A percentile compares a stretch with the other conserved stretches of the same genome.
Conservation (phyloP, 768 basidiomycete genomes). For the Calocybe indica region DNA sequence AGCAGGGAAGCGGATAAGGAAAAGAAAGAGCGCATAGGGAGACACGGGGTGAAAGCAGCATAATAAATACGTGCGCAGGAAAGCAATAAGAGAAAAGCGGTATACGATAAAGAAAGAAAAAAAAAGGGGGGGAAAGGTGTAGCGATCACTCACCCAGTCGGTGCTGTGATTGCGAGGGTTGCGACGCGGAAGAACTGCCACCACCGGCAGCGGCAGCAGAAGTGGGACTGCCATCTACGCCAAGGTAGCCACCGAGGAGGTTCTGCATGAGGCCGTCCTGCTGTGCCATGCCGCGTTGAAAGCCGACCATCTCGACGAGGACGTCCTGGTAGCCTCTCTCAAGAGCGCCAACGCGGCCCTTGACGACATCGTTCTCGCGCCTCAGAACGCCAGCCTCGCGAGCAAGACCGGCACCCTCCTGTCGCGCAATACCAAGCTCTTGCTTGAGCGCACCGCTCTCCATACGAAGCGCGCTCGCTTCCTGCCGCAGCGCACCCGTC, state of each 20-base stretch:
- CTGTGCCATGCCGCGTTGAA: slow-evolving; percentile 60
- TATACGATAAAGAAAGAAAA: background rate
- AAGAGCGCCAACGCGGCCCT: slow-evolving; percentile 26
- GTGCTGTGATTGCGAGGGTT: background rate
- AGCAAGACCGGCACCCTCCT: background rate
- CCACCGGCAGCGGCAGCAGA: too few relatives aligned
- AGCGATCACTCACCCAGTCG: slow-evolving; percentile 1
- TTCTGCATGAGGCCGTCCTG: slow-evolving; percentile 83
- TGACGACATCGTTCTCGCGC: slow-evolving; percentile 14
- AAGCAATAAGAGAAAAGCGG: background rate
- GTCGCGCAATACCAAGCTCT: background rate
- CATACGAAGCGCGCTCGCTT: background rate
- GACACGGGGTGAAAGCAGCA: background rate
- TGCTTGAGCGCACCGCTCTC: background rate
- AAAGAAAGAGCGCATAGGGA: too few relatives aligned
- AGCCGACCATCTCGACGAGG: slow-evolving; percentile 29
- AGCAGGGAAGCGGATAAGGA: too few relatives aligned
- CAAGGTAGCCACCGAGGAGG: slow-evolving; percentile 75
- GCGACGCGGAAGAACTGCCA: background rate
- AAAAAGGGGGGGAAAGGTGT: slow-evolving; percentile 7
- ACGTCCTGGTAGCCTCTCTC: slow-evolving; percentile 34
- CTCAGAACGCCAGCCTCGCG: background rate
- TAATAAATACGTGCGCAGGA: background rate
- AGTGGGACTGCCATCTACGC: slow-evolving; percentile 43
- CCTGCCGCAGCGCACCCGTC: background rate